Evolutionary conservation across 2,329 filamentous ascomycete species (phyloP).

Genomic region (Fonsecaea nubica): DNA sequence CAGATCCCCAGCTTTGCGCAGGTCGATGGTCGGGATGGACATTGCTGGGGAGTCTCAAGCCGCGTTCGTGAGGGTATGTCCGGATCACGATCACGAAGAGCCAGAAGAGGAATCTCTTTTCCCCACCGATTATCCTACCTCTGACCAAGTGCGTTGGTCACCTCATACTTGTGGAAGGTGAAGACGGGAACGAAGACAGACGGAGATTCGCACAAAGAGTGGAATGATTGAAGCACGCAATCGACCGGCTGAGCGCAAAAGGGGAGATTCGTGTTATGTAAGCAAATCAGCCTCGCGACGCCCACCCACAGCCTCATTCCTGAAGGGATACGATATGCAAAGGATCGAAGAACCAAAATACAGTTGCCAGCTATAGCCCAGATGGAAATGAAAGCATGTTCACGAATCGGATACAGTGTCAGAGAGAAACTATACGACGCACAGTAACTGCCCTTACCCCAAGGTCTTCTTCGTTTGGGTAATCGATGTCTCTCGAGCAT

Average conservation of each 20-base stretch:
- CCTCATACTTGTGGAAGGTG: too few relatives aligned
- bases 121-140: neutral
- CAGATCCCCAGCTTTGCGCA: slow-evolving; percentile 41
- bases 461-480: neutral
- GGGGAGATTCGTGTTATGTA: neutral
- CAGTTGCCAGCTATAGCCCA: neutral
- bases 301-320: neutral
- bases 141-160: neutral
- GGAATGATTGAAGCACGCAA: slow-evolving; percentile 3
- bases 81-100: too few relatives aligned
- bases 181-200: neutral
- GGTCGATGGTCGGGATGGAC: slow-evolving; percentile 46
- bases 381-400: neutral
- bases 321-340: neutral
- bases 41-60: too few relatives aligned
- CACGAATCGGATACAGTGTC: neutral
- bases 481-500: neutral
- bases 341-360: neutral
- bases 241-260: neutral
- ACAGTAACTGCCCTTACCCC: neutral
- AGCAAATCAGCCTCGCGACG: neutral
- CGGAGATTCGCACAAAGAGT: neutral
- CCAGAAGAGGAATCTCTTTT: neutral
- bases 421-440: neutral
- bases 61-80: too few relatives aligned